Base-by-base conservation (phyloP, 1,139 yeast species). In the Pichia sp. region DNA sequence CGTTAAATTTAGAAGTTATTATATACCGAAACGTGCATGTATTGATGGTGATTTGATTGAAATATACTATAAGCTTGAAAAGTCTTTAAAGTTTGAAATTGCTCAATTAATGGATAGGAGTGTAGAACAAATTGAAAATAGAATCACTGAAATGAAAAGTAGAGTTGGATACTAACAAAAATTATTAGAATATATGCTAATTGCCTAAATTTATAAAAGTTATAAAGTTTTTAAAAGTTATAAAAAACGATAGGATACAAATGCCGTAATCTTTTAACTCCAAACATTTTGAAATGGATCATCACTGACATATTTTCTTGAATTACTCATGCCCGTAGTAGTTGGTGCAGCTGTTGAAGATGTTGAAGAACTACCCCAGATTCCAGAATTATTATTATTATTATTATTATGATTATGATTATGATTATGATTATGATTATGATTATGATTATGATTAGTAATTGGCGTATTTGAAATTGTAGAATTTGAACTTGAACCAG, bases 21-120 rank as follows among this genome's bases (percentile, higher is more conserved):
- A 88, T 63, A 82, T 81, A 25, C 96, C 97, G 0, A 80, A 77
- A 8, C 84, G 83, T 58, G 77, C 81, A 51, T 83, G 87, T 2
- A 75, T 93, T 45, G 98, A 93, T 67, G 99, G 99, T 13, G 98
- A 93, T 66, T 71, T 88, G 31, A 73, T 93, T 50, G 97, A 89
- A 61, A 67, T 68, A 48, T 87, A 72, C 62, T 66, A 67, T 41
- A 62, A 62, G 10, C 66, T 85, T 39, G 63, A 68, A 2, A 64
- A 64, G 0, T 68, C 70, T 0, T 61, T 66, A 13, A 79, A 83
- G 61, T 67, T 74, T 36, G 65, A 62, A 39, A 74, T 87, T 45
- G 81, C 87, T 0, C 68, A 70, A 7, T 74, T 72, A 51, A 64
- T 86, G 58, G 87, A 81, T 44, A 71, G 83, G 55, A 68, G 79